Conservation (phyloP, 352 stramenopile genomes). For the Phytophthora chlamydospora region DNA sequence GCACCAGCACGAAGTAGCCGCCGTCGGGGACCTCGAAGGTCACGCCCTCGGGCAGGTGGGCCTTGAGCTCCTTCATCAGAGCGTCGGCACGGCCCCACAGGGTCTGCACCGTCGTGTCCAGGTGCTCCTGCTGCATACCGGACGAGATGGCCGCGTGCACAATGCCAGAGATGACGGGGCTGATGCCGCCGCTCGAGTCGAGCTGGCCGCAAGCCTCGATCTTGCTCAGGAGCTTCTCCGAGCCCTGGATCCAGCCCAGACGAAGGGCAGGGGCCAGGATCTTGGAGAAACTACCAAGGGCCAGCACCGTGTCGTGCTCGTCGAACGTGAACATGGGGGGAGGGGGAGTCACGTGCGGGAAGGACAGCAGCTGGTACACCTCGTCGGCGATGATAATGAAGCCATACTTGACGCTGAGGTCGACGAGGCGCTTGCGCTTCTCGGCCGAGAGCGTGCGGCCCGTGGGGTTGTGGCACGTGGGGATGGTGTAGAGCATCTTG, state of each 20-base stretch:
- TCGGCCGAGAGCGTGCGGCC: conserved; percentile 84
- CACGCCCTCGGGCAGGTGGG: conserved; percentile 51
- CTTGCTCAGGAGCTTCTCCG: conserved; percentile 69
- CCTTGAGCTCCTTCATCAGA: conserved; percentile 80
- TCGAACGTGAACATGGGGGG: conserved; percentile 88
- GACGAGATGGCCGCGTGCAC: conserved; percentile 76
- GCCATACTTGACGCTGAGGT: conserved; percentile 88
- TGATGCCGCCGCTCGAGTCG: conserved; percentile 93
- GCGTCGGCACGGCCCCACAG: conserved; percentile 77
- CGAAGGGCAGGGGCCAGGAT: conserved; percentile 93
- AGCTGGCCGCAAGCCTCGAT: conserved; percentile 90
- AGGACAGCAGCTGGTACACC: conserved; percentile 96
- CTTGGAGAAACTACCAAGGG: conserved; percentile 95
- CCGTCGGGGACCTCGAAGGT: conserved; percentile 85
- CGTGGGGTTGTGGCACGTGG: conserved; percentile 95
- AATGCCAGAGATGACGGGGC: conserved; percentile 92
- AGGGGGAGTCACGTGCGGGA: conserved; percentile 83
- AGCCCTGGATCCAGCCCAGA: conserved; percentile 88
- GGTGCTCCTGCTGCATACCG: conserved; percentile 75
- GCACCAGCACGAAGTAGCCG: conserved; percentile 91
- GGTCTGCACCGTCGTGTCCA: conserved; percentile 76
- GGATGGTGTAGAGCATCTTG: conserved; percentile 95
- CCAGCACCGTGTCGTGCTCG: conserved; percentile 80
- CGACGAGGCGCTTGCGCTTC: conserved; percentile 88
- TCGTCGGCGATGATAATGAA: conserved; percentile 94